Base-by-base conservation (phyloP, 2,329 filamentous ascomycete species). In the Ustulina deusta region DNA sequence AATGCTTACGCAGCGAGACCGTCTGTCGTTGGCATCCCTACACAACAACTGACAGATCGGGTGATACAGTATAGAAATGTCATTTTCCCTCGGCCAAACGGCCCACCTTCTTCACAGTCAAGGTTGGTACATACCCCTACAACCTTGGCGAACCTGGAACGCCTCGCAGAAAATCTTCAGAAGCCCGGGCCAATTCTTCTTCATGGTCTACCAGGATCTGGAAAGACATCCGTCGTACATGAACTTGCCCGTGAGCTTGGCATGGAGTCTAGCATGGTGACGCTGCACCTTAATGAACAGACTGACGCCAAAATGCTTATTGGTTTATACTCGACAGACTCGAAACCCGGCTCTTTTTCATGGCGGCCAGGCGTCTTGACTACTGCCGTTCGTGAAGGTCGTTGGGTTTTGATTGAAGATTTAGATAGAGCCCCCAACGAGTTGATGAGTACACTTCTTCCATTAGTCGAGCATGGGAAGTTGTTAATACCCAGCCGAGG, bases 341-440 rank as follows among this genome's bases (percentile, higher is more conserved):
- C 91, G 17, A 92, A 91, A 68, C 94, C 94, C 0, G 94, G 94
- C 1, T 94, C 93, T 10, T 99, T 99, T 78, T 88, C 89, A 58
- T 99, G 96, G 96, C 89, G 93, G 67, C 89, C 96, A 2, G 96
- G 96, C 80, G 93, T 98, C 22, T 83, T 99, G 73, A 97, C 96
- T 0, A 97, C 93, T 34, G 97, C 97, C 40, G 94, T 98, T 2
- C 91, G 88, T 76, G 95, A 99, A 83, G 97, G 96, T 17, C 88
- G 95, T 75, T 99, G 96, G 97, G 92, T 99, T 6, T 85, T 99
- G 71, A 97, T 99, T 66, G 97, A 99, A 79, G 97, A 99, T 79
- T 85, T 99, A 46, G 94, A 99, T 78, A 90, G 95, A 69, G 96
- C 96, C 11, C 96, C 97, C 4, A 95, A 93, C 72, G 96, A 99